Evolutionary conservation across 2,329 filamentous ascomycete genomes (phyloP).

Genomic region (Aspergillus floridensis): DNA sequence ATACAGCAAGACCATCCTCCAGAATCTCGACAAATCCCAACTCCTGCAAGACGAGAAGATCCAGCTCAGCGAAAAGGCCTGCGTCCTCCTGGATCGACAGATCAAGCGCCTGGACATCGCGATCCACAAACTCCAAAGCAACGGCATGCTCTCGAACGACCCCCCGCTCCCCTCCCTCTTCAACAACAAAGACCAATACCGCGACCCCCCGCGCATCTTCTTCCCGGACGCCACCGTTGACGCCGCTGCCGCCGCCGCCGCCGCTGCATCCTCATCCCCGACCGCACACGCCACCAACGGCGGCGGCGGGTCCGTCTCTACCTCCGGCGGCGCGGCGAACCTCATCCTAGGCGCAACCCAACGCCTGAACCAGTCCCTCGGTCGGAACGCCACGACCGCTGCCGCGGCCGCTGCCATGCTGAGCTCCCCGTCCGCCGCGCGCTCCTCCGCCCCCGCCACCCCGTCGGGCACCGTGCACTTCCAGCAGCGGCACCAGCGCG

Average conservation of each 20-base stretch:
- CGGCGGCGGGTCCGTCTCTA: constrained; percentile 35
- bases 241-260: constrained; percentile 41
- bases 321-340: constrained; percentile 55
- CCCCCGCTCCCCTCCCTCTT: constrained; percentile 60
- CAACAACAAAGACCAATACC: constrained; percentile 45
- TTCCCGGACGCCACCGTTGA: constrained; percentile 49
- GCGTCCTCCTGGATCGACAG: constrained; percentile 59
- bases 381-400: constrained; percentile 17
- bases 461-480: constrained; percentile 42
- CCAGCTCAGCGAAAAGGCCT: constrained; percentile 58
- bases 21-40: constrained; percentile 58
- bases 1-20: constrained; percentile 56
- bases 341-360: constrained; percentile 54
- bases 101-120: constrained; percentile 63
- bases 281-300: constrained; percentile 51
- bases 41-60: constrained; percentile 63
- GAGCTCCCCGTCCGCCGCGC: constrained; percentile 36
- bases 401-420: constrained; percentile 37
- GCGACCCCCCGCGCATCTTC: constrained; percentile 48
- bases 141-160: constrained; percentile 59
- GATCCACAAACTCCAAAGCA: constrained; percentile 57
- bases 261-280: constrained; percentile 43
- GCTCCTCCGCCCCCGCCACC: constrained; percentile 47
- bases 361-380: constrained; percentile 42
- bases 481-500: constrained; percentile 52